These are phyloP conservation scores for Dichotomopilus funicola DNA, from an alignment of 2,329 filamentous ascomycete genomes.

Conservation along the genomic window DNA sequence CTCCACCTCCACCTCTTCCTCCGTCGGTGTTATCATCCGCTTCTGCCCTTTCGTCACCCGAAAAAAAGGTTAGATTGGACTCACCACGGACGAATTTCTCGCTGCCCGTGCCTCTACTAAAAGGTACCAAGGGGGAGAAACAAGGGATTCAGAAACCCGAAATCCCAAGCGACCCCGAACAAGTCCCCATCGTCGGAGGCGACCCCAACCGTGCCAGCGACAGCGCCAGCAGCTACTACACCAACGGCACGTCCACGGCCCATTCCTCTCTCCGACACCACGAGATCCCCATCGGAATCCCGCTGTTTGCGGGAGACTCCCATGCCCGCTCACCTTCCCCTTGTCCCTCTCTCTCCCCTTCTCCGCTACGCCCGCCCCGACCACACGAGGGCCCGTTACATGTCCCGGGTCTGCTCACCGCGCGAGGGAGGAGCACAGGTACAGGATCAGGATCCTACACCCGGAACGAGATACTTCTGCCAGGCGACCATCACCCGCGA, in stretches of 20 bases:
- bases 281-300: slow-evolving; percentile 16
- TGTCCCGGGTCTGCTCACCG: slow-evolving; percentile 31
- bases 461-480: too few relatives aligned
- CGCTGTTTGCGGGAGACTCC: background rate
- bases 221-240: slow-evolving; percentile 8
- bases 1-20: background rate
- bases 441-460: background rate
- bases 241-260: slow-evolving; percentile 8
- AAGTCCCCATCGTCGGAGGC: too few relatives aligned
- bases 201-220: slow-evolving; percentile 11
- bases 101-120: too few relatives aligned
- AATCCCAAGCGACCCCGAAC: too few relatives aligned
- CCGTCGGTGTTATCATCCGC: background rate
- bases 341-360: background rate
- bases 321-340: background rate
- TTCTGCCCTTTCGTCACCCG: background rate
- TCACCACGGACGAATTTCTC: too few relatives aligned
- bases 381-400: slow-evolving; percentile 32
- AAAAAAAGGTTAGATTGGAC: too few relatives aligned
- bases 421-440: slow-evolving; percentile 10
- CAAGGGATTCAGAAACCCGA: too few relatives aligned
- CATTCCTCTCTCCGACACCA: slow-evolving; percentile 20
- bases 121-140: too few relatives aligned
- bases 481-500: too few relatives aligned
- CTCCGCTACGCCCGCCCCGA: slow-evolving; percentile 22